Percentiles rank a stretch among this genome's conserved stretches.
These are phyloP conservation scores for Colletotrichum tropicicola DNA, from an alignment of 2,329 filamentous ascomycete genomes.

Conservation along the genomic window DNA sequence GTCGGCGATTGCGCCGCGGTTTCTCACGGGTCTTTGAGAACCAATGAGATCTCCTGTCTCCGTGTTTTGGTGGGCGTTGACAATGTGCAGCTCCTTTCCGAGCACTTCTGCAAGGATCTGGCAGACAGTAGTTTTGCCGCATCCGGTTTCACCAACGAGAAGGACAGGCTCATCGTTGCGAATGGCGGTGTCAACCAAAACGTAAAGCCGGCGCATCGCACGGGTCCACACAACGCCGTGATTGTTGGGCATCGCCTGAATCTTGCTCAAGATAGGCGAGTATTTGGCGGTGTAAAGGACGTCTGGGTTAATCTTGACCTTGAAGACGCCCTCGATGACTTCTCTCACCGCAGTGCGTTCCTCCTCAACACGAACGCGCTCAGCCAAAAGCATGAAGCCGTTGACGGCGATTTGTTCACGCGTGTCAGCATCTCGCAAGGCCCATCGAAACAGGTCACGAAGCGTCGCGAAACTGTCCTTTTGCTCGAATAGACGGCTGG, in stretches of 20 bases:
- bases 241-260: constrained; percentile 55
- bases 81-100: constrained; percentile 79
- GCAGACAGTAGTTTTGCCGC: constrained; percentile 96
- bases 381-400: constrained; percentile 95
- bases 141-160: constrained; percentile 95
- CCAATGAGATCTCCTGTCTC: constrained; percentile 98
- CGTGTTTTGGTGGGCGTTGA: constrained; percentile 98
- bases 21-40: constrained; percentile 90
- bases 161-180: constrained; percentile 93
- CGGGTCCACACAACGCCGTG: constrained; percentile 90
- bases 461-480: constrained; percentile 97
- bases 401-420: constrained; percentile 90
- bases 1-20: constrained; percentile 77
- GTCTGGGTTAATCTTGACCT: constrained; percentile 79
- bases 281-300: constrained; percentile 73
- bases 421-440: constrained; percentile 82
- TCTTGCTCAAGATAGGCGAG: constrained; percentile 63
- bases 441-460: constrained; percentile 96
- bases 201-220: constrained; percentile 91
- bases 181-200: constrained; percentile 87
- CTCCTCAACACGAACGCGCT: constrained; percentile 90
- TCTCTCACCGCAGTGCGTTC: constrained; percentile 86
- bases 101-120: constrained; percentile 89
- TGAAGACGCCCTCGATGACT: constrained; percentile 91
- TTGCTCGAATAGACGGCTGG: constrained; percentile 91